phyloP scores from a whole-genome alignment of 805 yeast species.

The Wickerhamomyces pijperi region DNA sequence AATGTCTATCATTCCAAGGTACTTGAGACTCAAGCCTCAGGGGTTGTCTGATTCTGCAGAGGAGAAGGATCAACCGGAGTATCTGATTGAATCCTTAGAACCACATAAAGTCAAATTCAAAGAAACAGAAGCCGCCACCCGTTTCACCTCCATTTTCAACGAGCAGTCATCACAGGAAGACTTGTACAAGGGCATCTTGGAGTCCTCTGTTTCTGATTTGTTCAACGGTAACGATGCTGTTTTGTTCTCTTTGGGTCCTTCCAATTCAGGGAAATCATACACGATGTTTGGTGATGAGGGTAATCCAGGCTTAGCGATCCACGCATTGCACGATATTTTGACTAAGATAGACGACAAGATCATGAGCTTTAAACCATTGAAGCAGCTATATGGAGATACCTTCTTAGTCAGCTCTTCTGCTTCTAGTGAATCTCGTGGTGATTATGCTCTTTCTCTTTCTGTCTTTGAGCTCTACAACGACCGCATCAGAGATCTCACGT shows the following conservation, averaged over 20 bases:
- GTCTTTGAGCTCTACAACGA: constrained; percentile 45
- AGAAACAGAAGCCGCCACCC: constrained; percentile 15
- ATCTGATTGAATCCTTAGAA: constrained; percentile 15
- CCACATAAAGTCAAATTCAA: constrained; percentile 16
- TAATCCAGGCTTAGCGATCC: constrained; percentile 27
- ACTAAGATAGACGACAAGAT: constrained; percentile 14
- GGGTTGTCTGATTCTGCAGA: constrained; percentile 9
- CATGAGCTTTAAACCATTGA: constrained; percentile 9
- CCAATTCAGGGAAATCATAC: constrained; percentile 38
- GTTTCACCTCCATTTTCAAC: constrained; percentile 23
- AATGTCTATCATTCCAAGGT: constrained; percentile 22
- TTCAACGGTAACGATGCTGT: constrained; percentile 28
- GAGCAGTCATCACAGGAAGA: constrained; percentile 22
- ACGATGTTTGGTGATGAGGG: constrained; percentile 25
- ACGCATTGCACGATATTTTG: constrained; percentile 24
- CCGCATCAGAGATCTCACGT: constrained; percentile 27
- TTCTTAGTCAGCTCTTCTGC: constrained; percentile 15
- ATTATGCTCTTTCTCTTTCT: constrained; percentile 32
- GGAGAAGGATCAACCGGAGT: constrained; percentile 4
- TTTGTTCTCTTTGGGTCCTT: constrained; percentile 40
- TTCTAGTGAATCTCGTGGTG: constrained; percentile 10
- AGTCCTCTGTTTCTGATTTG: constrained; percentile 11
- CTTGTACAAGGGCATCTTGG: constrained; percentile 21
- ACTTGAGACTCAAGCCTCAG: constrained; percentile 27
- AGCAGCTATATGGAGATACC: constrained; percentile 14